phyloP scores from a whole-genome alignment of 2,329 filamentous ascomycete genomes.

The Hypoxylon sp. region DNA sequence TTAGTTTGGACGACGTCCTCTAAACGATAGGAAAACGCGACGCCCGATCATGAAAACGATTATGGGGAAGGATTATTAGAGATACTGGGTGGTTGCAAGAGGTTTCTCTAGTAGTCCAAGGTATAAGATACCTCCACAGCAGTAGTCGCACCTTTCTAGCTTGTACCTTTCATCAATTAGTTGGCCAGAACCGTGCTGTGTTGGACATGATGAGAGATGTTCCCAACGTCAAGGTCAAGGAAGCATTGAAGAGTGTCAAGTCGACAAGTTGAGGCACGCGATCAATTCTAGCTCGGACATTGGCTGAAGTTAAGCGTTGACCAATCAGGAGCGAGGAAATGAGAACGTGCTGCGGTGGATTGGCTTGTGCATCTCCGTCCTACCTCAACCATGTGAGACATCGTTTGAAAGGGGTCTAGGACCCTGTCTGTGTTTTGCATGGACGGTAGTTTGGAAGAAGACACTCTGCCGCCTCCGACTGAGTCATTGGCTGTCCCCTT shows the following conservation, averaged over 20 bases:
- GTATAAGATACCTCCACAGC: no score
- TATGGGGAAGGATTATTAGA: slow-evolving; percentile 23
- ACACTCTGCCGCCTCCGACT: slow-evolving; percentile 13
- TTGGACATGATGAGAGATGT: slow-evolving; percentile 31
- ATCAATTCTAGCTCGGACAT: slow-evolving; percentile 49
- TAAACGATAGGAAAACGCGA: neutral
- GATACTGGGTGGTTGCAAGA: no score
- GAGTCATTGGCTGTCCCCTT: slow-evolving; percentile 27
- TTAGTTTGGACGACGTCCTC: slow-evolving; percentile 1
- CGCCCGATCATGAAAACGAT: slow-evolving; percentile 25
- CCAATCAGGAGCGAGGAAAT: slow-evolving; percentile 38
- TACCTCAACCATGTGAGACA: slow-evolving; percentile 23
- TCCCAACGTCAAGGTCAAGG: slow-evolving; percentile 37
- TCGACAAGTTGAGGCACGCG: slow-evolving; percentile 48
- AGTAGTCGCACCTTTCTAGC: no score
- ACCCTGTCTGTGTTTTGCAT: slow-evolving; percentile 7
- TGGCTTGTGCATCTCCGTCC: slow-evolving; percentile 45
- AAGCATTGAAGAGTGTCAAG: slow-evolving; percentile 42
- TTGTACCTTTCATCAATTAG: no score
- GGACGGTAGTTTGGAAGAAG: slow-evolving; percentile 5
- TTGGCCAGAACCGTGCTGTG: slow-evolving; percentile 27
- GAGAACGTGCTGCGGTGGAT: slow-evolving; percentile 41
- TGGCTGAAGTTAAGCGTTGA: slow-evolving; percentile 36
- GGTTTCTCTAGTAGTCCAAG: no score
- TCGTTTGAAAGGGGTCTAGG: neutral